Conservation (phyloP, 2,329 filamentous ascomycete species). For the Claviceps fusiformis region DNA sequence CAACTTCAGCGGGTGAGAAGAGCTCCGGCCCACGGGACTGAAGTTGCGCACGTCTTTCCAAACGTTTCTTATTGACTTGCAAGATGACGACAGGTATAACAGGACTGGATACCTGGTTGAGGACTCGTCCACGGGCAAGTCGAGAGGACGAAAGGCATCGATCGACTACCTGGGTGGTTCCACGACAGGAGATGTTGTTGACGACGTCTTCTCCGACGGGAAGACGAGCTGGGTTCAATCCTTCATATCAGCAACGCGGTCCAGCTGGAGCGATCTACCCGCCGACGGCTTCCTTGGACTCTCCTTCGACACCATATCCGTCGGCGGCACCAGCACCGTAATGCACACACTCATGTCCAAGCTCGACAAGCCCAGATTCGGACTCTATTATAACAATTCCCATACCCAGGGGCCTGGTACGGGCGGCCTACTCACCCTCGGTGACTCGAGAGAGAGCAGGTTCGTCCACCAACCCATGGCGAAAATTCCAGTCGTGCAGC, state of each 20-base stretch:
- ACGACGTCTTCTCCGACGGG: slow-evolving; percentile 13
- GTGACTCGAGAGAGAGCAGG: slow-evolving; percentile 17
- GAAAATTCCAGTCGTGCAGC: slow-evolving; percentile 7
- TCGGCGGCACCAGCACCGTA: slow-evolving; percentile 16
- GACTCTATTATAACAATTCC: slow-evolving; percentile 16
- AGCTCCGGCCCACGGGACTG: not conserved
- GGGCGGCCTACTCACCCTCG: slow-evolving; percentile 18
- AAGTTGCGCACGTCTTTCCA: not conserved
- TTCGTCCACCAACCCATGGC: slow-evolving; percentile 14
- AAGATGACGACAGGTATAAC: slow-evolving; percentile 9
- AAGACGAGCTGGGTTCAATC: slow-evolving; percentile 13
- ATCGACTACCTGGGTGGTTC: slow-evolving; percentile 20
- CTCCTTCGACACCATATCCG: slow-evolving; percentile 18
- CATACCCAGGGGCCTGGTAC: slow-evolving; percentile 4
- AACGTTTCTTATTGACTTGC: not conserved
- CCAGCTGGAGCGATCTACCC: slow-evolving; percentile 15
- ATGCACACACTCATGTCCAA: slow-evolving; percentile 19
- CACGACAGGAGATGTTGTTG: slow-evolving; percentile 12
- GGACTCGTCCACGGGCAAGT: slow-evolving; percentile 13
- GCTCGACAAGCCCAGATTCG: slow-evolving; percentile 19
- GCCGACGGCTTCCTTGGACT: slow-evolving; percentile 23
- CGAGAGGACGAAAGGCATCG: slow-evolving; percentile 9
- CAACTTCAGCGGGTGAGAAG: slow-evolving; percentile 13
- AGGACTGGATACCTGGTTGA: slow-evolving; percentile 15
- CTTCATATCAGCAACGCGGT: slow-evolving; percentile 18